Percentiles rank a stretch among this genome's conserved stretches.
Evolutionary conservation across 495 filamentous ascomycete genomes (phyloP).

Genomic region (Xylaria castorea): DNA sequence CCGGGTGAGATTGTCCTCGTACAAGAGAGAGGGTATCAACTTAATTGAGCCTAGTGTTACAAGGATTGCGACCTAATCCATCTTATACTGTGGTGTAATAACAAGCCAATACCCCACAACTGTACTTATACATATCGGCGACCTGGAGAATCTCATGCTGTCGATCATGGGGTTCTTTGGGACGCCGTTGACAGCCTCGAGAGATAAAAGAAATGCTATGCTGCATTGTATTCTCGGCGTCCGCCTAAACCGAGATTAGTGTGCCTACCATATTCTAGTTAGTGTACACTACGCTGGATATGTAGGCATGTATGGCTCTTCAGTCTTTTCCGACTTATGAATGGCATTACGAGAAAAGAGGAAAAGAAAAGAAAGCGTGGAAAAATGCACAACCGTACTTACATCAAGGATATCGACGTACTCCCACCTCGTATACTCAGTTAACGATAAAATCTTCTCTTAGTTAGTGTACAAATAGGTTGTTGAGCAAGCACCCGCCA

Average conservation of each 20-base stretch:
- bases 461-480: background rate
- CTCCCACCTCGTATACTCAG: background rate
- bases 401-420: background rate
- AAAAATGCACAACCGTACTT: background rate
- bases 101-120: background rate
- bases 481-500: background rate
- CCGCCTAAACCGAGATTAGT: background rate
- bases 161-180: constrained; percentile 6
- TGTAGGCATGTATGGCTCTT: background rate
- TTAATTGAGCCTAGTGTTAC: background rate
- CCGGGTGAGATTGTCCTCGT: background rate
- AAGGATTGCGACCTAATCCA: background rate
- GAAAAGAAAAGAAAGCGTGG: background rate
- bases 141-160: constrained; percentile 3
- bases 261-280: background rate
- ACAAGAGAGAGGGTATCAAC: background rate
- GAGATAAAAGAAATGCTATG: background rate
- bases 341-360: background rate
- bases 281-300: background rate
- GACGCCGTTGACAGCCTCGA: constrained; percentile 7
- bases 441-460: background rate
- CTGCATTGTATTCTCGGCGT: background rate
- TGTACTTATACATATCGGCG: constrained; percentile 13
- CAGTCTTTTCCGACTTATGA: background rate
- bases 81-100: background rate